A percentile compares a stretch with the other conserved stretches of the same genome.
Evolutionary conservation across 1,284 basidiomycete species (phyloP).

Genomic region (Irpex lacteus): DNA sequence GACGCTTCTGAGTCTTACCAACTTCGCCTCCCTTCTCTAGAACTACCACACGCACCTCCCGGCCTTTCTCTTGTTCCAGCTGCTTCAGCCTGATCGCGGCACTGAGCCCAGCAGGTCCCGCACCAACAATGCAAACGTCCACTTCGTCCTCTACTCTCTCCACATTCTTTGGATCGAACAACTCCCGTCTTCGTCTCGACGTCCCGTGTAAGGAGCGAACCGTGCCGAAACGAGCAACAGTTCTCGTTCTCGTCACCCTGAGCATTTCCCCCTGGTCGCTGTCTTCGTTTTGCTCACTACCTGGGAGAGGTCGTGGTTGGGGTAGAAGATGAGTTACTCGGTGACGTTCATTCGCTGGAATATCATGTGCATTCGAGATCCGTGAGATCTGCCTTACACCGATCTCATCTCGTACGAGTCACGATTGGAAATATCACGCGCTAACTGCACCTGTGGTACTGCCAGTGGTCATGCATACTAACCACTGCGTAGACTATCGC

Average conservation of each 20-base stretch:
- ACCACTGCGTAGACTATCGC: too few relatives aligned
- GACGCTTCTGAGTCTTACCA: constrained; percentile 48
- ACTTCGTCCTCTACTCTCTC: constrained; percentile 86
- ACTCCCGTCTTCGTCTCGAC: constrained; percentile 29
- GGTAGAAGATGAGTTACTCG: background rate
- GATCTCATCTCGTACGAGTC: background rate
- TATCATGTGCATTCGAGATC: background rate
- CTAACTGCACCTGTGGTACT: too few relatives aligned
- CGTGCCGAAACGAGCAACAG: background rate
- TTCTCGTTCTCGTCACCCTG: background rate
- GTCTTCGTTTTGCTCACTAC: background rate
- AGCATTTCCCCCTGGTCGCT: background rate
- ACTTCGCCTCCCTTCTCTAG: constrained; percentile 95
- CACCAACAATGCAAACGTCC: constrained; percentile 97
- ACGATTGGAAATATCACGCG: background rate
- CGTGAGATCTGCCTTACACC: background rate
- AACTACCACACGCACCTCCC: constrained; percentile 88
- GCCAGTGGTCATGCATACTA: too few relatives aligned
- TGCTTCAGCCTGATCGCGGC: constrained; percentile 98
- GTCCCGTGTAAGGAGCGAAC: constrained; percentile 28
- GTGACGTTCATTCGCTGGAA: background rate
- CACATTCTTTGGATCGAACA: constrained; percentile 48
- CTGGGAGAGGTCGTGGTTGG: background rate
- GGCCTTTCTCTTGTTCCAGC: constrained; percentile 77
- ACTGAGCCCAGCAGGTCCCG: constrained; percentile 90